Percentiles rank a stretch among this genome's conserved stretches.
Conservation (phyloP, 495 filamentous ascomycete species). For the Amphirosellinia nigrospora region DNA sequence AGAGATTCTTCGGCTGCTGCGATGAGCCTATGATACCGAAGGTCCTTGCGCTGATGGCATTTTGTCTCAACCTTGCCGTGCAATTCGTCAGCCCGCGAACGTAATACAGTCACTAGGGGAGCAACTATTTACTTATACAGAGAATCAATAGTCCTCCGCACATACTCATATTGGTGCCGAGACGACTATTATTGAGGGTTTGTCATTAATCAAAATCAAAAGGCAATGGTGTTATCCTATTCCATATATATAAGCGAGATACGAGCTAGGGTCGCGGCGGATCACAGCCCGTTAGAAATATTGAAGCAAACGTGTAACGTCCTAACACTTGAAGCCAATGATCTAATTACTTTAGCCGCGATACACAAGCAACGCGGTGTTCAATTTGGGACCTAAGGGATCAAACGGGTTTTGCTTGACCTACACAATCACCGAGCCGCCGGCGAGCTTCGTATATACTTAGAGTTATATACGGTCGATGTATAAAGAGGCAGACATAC, state of each 20-base stretch:
- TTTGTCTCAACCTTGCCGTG: neutral
- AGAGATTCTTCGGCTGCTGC: neutral
- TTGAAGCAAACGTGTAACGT: neutral
- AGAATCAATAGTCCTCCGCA: neutral
- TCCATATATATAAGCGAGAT: conserved; percentile 3
- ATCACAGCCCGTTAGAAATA: neutral
- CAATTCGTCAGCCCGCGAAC: neutral
- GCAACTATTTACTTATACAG: neutral
- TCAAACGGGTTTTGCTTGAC: conserved; percentile 5
- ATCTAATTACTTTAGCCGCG: neutral
- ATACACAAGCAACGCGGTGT: neutral
- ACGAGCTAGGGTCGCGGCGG: neutral
- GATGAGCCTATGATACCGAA: neutral
- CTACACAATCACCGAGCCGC: neutral
- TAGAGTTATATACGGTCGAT: neutral
- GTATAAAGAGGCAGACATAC: neutral
- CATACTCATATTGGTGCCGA: neutral
- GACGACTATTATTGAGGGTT: neutral
- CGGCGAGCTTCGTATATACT: neutral
- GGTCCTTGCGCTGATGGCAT: neutral
- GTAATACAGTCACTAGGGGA: neutral
- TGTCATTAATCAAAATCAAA: neutral
- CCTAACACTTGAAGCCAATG: neutral
- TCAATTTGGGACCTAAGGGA: neutral
- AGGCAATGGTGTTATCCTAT: neutral